These are phyloP conservation scores for Tetradesmus lagerheimii DNA, from an alignment of 139 green algal species.

Conservation along the genomic window DNA sequence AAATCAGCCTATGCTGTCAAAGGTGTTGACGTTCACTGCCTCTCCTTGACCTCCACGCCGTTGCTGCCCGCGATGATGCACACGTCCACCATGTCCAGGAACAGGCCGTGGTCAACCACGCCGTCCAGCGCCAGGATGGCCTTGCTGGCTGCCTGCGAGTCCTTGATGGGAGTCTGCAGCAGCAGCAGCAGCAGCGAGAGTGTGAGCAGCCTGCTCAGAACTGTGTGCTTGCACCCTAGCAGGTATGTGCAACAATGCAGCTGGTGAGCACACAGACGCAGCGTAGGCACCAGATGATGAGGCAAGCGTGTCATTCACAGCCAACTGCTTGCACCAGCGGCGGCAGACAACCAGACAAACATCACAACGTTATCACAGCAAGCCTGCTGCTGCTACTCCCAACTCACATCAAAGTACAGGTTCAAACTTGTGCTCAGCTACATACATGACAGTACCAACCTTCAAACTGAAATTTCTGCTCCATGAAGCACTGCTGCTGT, in stretches of 20 bases:
- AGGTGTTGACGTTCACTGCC: no score
- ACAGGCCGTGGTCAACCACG: slow-evolving; percentile 99
- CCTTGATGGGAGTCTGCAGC: slow-evolving; percentile 74
- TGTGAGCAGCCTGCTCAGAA: not conserved
- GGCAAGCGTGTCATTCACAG: no score
- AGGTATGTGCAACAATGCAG: no score
- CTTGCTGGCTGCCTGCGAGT: slow-evolving; percentile 81
- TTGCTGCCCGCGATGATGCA: slow-evolving; percentile 94
- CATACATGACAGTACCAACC: no score
- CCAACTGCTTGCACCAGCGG: not conserved
- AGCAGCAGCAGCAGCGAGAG: not conserved
- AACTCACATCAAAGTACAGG: not conserved
- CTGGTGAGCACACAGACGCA: no score
- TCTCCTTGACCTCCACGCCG: slow-evolving; percentile 88
- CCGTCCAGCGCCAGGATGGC: slow-evolving; percentile 91
- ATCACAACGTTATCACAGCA: not conserved
- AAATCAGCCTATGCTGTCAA: no score
- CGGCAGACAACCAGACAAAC: not conserved
- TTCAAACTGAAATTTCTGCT: no score
- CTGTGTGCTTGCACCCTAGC: no score
- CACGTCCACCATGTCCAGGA: slow-evolving; percentile 97
- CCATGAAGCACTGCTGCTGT: no score
- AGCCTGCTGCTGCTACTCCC: not conserved
- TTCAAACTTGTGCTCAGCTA: not conserved
- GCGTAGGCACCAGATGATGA: not conserved